Percentiles rank a stretch among this genome's conserved stretches.
Conservation (phyloP, 768 basidiomycete genomes). For the Amanita pseudoporphyria region DNA sequence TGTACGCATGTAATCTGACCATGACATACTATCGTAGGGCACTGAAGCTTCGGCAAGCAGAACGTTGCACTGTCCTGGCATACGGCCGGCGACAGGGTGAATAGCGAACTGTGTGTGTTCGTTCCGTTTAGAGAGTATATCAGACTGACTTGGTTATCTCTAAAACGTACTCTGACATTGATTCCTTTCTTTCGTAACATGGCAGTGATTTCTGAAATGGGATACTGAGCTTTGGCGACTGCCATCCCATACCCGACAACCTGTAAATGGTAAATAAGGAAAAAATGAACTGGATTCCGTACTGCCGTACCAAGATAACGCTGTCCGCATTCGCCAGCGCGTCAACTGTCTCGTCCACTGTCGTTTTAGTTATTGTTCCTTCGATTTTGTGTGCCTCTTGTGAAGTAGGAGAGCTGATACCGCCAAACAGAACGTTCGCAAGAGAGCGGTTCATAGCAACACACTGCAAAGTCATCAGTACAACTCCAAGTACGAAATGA, state of each 20-base stretch:
- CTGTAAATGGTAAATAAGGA: slow-evolving; percentile 22
- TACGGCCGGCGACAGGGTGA: slow-evolving; percentile 86
- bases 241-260: slow-evolving; percentile 90
- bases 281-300: background rate
- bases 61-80: slow-evolving; percentile 94
- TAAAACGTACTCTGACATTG: slow-evolving; percentile 49
- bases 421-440: slow-evolving; percentile 81
- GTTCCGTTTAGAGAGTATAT: background rate
- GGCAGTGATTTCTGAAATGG: slow-evolving; percentile 64
- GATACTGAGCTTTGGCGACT: slow-evolving; percentile 84
- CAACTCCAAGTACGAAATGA: background rate
- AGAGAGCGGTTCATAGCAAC: slow-evolving; percentile 88
- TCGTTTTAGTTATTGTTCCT: slow-evolving; percentile 70
- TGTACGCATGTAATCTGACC: background rate
- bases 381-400: slow-evolving; percentile 68
- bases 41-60: slow-evolving; percentile 84
- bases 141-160: background rate
- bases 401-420: slow-evolving; percentile 52
- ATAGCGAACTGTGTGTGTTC: slow-evolving; percentile 56
- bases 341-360: slow-evolving; percentile 74
- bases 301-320: slow-evolving; percentile 56
- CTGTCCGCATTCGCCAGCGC: slow-evolving; percentile 70
- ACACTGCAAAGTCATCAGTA: slow-evolving; percentile 38
- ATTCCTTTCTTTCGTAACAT: slow-evolving; percentile 66
- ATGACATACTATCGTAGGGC: slow-evolving; percentile 70